Evolutionary conservation across 179 eudicot genomes (phyloP), one percentile per base, ranked within the genome.

Genomic region (Silene noctiflora): DNA sequence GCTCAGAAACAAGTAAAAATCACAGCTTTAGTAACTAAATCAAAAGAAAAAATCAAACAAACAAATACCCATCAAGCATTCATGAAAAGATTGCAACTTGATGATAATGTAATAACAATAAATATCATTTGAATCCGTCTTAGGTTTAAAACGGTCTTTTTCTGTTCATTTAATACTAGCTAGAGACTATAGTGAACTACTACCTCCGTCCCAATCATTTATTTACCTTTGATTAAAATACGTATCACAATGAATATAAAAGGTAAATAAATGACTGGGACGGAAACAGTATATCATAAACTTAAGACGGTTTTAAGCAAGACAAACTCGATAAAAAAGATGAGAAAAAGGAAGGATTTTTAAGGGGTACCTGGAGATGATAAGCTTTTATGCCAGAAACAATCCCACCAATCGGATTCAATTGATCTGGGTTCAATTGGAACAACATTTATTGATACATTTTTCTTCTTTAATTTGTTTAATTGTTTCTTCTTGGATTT

Each of bases 351-450:
- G 31, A 55, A 24, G 10, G 31, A 59, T 67, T 29, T 14, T 35
- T 20, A 6, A 35, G 24, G 33, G 16, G 56, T 25, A 92, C 97
- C 97, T 78, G 91, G 87, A 63, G 73, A 39, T 35, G 89, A 78
- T 21, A 89, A 87, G 76, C 83, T 85, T 76, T 85, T 95, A 55
- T 78, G 88, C 93, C 90, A 84, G 82, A 93, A 95, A 76, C 80
- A 73, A 69, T 91, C 96, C 99, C 97, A 93, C 99, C 99, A 95
- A 56, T 95, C 96, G 6, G 95, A 84, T 67, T 92, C 99, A 59
- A 81, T 74, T 67, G 90, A 75, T 83, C 79, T 88, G 72, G 85
- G 83, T 6, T 89, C 97, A 21, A 84, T 71, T 25, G 94, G 89
- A 81, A 82, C 90, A 39, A 79, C 71, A 74, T 80, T 88, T 35